Evolutionary conservation across 305 asterid species (phyloP).

Genomic region (Fraxinus nigra): DNA sequence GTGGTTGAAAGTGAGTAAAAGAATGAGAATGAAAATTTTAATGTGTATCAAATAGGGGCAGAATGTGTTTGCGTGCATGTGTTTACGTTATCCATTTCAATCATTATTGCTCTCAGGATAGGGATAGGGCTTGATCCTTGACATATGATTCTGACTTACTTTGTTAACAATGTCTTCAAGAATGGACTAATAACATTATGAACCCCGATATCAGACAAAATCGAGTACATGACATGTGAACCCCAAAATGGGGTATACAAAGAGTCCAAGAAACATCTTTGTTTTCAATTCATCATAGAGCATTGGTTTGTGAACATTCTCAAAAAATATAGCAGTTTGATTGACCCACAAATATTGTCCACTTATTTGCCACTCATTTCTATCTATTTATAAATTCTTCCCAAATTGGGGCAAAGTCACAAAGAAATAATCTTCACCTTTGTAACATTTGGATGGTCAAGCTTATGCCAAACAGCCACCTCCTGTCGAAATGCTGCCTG

Average conservation of each 20-base stretch:
- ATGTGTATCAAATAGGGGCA: too few species aligned
- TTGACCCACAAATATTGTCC: not conserved
- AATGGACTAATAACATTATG: not conserved
- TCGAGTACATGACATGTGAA: not conserved
- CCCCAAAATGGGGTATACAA: not conserved
- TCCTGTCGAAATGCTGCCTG: conserved; percentile 60
- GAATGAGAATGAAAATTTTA: too few species aligned
- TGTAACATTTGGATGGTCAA: conserved; percentile 75
- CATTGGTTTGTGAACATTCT: not conserved
- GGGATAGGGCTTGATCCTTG: not conserved
- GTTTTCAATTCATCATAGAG: not conserved
- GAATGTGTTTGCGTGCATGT: not conserved
- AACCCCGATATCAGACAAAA: not conserved
- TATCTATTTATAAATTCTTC: not conserved
- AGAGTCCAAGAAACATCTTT: not conserved
- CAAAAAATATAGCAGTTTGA: not conserved
- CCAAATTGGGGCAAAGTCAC: not conserved
- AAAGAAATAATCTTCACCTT: conserved; percentile 42
- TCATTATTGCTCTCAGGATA: not conserved
- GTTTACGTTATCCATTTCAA: not conserved
- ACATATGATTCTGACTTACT: not conserved
- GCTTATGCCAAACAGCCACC: conserved; percentile 82
- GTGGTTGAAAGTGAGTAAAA: too few species aligned
- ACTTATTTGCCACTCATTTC: not conserved
- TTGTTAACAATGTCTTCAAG: not conserved